phyloP scores from a whole-genome alignment of 768 basidiomycete species.

The Russula ochroleuca region DNA sequence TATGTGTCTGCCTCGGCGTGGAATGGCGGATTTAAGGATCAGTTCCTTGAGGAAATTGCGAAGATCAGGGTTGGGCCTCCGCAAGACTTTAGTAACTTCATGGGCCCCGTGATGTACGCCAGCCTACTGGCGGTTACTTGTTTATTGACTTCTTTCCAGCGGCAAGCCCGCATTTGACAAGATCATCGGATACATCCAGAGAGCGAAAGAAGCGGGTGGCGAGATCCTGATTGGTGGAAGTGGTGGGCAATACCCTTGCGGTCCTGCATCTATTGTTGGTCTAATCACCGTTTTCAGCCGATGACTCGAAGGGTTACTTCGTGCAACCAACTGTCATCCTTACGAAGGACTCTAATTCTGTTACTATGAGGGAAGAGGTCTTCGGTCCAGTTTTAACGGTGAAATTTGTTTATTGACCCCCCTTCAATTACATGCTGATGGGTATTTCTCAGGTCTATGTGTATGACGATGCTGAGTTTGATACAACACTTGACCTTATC shows the following conservation, averaged over 20 bases:
- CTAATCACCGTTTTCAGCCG: conserved; percentile 44
- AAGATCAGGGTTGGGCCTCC: conserved; percentile 84
- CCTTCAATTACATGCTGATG: background rate
- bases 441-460: conserved; percentile 61
- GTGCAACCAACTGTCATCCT: conserved; percentile 92
- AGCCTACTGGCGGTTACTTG: conserved; percentile 25
- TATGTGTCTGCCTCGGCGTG: conserved; percentile 89
- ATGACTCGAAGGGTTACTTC: conserved; percentile 90
- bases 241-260: conserved; percentile 38
- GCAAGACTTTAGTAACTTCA: conserved; percentile 76
- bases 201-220: conserved; percentile 85
- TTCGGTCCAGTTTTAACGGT: conserved; percentile 96
- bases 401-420: conserved; percentile 30
- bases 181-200: conserved; percentile 73
- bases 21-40: conserved; percentile 81
- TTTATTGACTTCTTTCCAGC: conserved; percentile 38
- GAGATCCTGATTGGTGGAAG: conserved; percentile 85
- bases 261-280: background rate
- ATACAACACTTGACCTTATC: conserved; percentile 81
- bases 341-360: conserved; percentile 81
- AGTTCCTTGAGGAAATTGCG: conserved; percentile 64
- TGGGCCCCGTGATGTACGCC: conserved; percentile 91
- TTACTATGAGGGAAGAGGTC: conserved; percentile 93
- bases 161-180: conserved; percentile 86
- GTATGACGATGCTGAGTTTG: conserved; percentile 82